These are phyloP conservation scores for Centaurea solstitialis DNA, from an alignment of 129 eudicot species.

Conservation along the genomic window DNA sequence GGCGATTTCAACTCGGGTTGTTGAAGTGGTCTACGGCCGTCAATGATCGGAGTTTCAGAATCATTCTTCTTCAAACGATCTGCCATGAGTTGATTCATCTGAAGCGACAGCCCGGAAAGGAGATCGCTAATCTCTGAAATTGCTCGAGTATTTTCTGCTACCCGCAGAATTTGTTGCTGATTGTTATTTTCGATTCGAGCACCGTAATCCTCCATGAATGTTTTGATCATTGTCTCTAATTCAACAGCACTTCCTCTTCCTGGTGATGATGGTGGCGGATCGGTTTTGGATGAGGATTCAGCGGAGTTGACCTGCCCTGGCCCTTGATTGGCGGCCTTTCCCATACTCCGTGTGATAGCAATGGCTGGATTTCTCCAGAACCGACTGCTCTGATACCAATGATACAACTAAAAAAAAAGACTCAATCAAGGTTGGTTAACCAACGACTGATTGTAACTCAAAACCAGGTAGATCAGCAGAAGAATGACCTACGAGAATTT, in stretches of 20 bases:
- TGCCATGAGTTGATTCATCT: background rate
- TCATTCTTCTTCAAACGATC: background rate
- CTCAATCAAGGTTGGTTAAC: background rate
- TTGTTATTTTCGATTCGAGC: background rate
- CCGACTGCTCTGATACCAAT: no score
- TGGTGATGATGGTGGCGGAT: no score
- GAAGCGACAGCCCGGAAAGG: background rate
- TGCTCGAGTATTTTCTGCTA: background rate
- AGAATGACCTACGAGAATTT: background rate
- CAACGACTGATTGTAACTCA: background rate
- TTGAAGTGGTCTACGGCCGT: no score
- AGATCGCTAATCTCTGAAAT: background rate
- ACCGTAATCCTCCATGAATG: background rate
- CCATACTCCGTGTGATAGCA: no score
- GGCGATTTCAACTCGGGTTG: no score
- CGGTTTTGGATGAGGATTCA: no score
- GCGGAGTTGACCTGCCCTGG: no score
- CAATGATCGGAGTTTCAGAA: background rate
- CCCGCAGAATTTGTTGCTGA: background rate
- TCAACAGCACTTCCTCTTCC: no score
- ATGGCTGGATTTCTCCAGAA: no score
- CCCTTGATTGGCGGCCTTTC: no score
- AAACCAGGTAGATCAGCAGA: background rate
- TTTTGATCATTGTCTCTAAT: no score
- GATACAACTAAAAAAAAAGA: background rate